phyloP scores from a whole-genome alignment of 164 flowering plant genomes.

The Liquidambar formosana region DNA sequence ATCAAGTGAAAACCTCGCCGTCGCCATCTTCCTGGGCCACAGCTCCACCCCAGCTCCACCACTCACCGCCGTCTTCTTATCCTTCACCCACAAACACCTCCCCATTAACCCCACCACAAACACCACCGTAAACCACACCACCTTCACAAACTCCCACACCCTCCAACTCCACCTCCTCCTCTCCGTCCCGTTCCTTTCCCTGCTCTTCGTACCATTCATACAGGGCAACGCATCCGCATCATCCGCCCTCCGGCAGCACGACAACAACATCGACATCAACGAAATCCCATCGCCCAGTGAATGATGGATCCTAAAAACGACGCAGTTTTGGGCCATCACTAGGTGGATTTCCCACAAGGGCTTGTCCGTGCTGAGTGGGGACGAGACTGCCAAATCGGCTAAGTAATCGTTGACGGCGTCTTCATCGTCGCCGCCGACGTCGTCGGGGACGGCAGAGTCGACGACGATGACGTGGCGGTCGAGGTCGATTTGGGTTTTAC shows the following conservation, averaged over 20 bases:
- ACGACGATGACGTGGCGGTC: too few species aligned
- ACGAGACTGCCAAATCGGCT: too few species aligned
- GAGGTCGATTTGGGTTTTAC: constrained; percentile 37
- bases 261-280: constrained; percentile 56
- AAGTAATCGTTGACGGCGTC: constrained; percentile 35
- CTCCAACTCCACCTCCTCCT: constrained; percentile 19
- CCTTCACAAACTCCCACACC: constrained; percentile 30
- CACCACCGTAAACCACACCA: too few species aligned
- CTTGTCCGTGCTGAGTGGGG: too few species aligned
- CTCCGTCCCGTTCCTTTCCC: neutral
- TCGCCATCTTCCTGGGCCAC: constrained; percentile 72
- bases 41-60: constrained; percentile 78
- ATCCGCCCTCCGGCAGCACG: constrained; percentile 38
- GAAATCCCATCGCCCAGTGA: constrained; percentile 76
- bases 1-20: constrained; percentile 50
- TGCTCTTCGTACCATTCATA: constrained; percentile 1
- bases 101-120: constrained; percentile 33
- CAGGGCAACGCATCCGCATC: too few species aligned
- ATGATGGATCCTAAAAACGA: constrained; percentile 58
- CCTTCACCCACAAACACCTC: constrained; percentile 43
- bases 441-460: constrained; percentile 2
- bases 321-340: constrained; percentile 35
- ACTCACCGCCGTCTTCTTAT: constrained; percentile 36
- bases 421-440: constrained; percentile 14
- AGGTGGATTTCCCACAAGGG: constrained; percentile 76